phyloP scores from a whole-genome alignment of 2,329 filamentous ascomycete genomes.

The Coniochaeta ligniaria region DNA sequence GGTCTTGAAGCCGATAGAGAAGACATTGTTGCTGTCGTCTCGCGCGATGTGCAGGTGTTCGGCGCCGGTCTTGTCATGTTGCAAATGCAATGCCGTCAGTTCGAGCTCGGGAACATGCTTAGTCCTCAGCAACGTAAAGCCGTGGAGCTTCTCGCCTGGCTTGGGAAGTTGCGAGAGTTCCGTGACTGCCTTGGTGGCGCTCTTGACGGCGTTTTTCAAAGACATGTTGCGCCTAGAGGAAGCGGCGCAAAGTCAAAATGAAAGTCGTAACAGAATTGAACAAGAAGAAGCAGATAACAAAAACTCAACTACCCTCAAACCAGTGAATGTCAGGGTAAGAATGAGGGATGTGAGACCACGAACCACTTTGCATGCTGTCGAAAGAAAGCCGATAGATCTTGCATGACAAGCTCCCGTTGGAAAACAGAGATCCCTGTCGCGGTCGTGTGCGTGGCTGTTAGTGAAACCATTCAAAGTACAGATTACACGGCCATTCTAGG shows the following conservation, averaged over 20 bases:
- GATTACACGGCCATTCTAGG: background rate
- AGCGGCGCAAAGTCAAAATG: background rate
- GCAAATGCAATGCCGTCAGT: slow-evolving; percentile 80
- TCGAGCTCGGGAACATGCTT: slow-evolving; percentile 94
- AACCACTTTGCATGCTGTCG: background rate
- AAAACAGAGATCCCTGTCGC: background rate
- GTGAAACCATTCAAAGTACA: background rate
- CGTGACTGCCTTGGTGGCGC: slow-evolving; percentile 57
- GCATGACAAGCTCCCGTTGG: background rate
- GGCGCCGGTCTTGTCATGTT: slow-evolving; percentile 91
- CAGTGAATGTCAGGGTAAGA: background rate
- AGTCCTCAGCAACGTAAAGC: slow-evolving; percentile 81
- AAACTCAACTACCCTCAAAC: background rate
- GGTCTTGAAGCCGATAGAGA: slow-evolving; percentile 98
- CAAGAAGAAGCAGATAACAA: background rate
- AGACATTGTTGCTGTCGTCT: slow-evolving; percentile 98
- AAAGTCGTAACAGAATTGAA: background rate
- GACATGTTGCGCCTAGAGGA: slow-evolving; percentile 2
- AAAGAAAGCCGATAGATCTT: background rate
- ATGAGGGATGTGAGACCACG: background rate
- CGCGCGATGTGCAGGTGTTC: slow-evolving; percentile 93
- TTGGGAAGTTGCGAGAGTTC: slow-evolving; percentile 70
- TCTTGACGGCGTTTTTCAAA: slow-evolving; percentile 22
- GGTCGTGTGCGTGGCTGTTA: background rate
- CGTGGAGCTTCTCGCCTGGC: slow-evolving; percentile 79